Evolutionary conservation across 805 yeast species (phyloP).

Genomic region (Pichia sporocuriosa): DNA sequence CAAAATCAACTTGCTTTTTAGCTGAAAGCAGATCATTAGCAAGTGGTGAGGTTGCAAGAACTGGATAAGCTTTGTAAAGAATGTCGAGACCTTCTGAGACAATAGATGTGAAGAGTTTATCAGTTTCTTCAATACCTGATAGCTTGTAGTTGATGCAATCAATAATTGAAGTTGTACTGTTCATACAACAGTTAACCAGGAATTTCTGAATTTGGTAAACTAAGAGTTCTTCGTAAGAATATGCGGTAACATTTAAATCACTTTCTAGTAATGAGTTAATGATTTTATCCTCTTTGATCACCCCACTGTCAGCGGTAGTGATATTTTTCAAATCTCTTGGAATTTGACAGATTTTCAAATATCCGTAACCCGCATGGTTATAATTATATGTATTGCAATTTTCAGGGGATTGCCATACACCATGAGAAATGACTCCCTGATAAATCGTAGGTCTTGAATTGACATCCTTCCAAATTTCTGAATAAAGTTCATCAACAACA

Average conservation of each 20-base stretch:
- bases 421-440: constrained; percentile 81
- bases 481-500: constrained; percentile 43
- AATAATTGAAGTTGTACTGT: constrained; percentile 72
- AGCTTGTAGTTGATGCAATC: constrained; percentile 78
- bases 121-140: constrained; percentile 32
- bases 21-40: constrained; percentile 28
- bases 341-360: constrained; percentile 49
- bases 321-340: constrained; percentile 33
- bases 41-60: constrained; percentile 27
- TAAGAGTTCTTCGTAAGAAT: constrained; percentile 38
- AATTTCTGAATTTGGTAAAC: constrained; percentile 67
- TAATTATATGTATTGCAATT: constrained; percentile 34
- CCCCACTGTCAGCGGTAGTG: constrained; percentile 8
- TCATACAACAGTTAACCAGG: constrained; percentile 74
- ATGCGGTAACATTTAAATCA: constrained; percentile 26
- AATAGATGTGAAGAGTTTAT: constrained; percentile 33
- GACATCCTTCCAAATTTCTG: constrained; percentile 45
- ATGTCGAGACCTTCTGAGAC: constrained; percentile 41
- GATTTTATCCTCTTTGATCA: constrained; percentile 18
- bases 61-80: constrained; percentile 29
- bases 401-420: constrained; percentile 46
- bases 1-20: constrained; percentile 30
- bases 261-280: constrained; percentile 22
- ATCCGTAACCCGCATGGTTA: constrained; percentile 69
- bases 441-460: constrained; percentile 47